Evolutionary conservation across 495 filamentous ascomycete genomes (phyloP).

Genomic region (Neurospora discreta): DNA sequence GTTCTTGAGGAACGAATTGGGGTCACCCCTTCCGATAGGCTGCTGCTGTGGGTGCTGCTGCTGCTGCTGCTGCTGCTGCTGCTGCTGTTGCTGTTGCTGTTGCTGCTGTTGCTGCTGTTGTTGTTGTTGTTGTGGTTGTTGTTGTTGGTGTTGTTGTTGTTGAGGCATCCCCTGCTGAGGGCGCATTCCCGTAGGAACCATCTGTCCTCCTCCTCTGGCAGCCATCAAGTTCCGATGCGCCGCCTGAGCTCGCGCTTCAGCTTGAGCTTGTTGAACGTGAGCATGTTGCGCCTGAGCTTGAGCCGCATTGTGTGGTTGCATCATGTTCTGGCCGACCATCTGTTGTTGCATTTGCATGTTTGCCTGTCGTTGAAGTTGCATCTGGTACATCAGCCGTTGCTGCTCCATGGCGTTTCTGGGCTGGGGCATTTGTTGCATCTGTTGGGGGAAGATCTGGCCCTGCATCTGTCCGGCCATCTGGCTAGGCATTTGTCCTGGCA

Average conservation of each 20-base stretch:
- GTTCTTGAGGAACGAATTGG: conserved; percentile 64
- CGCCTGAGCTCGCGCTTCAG: conserved; percentile 27
- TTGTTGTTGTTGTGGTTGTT: too few relatives aligned
- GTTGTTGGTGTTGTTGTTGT: too few relatives aligned
- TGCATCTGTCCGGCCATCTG: conserved; percentile 20
- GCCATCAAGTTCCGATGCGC: conserved; percentile 39
- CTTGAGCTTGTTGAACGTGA: conserved; percentile 10
- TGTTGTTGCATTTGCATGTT: conserved; percentile 41
- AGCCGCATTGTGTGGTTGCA: conserved; percentile 10
- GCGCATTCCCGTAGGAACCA: conserved; percentile 32
- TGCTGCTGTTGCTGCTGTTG: conserved; percentile 15
- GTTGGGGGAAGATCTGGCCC: conserved; percentile 36
- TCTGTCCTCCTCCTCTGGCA: conserved; percentile 35
- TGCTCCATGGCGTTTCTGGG: conserved; percentile 42
- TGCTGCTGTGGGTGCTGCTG: conserved; percentile 12
- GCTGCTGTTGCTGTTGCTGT: conserved; percentile 9
- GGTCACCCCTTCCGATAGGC: conserved; percentile 23
- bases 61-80: conserved; percentile 12
- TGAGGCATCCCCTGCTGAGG: conserved; percentile 23
- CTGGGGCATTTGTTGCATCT: conserved; percentile 47
- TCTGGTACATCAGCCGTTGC: conserved; percentile 48
- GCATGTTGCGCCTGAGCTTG: conserved; percentile 8
- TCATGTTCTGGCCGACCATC: conserved; percentile 32
- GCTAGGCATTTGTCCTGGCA: conserved; percentile 9
- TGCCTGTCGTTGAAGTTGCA: conserved; percentile 59